These are phyloP conservation scores for Heterobasidion irregulare DNA, from an alignment of 1,284 basidiomycete genomes.

Conservation along the genomic window DNA sequence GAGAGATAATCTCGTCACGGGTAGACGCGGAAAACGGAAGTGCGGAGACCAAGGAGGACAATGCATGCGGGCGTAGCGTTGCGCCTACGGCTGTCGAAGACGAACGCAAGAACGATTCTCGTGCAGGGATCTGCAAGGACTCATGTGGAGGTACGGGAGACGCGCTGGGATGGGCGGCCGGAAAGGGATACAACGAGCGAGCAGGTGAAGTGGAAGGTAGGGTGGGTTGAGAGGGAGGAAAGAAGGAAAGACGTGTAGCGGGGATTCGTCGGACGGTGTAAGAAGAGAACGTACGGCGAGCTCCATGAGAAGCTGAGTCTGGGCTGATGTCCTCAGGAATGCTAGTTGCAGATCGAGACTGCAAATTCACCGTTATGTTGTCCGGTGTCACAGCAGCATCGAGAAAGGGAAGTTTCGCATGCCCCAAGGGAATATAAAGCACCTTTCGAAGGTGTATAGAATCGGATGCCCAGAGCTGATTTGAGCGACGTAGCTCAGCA, in stretches of 20 bases:
- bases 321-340: background rate
- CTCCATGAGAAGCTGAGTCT: background rate
- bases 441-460: slow-evolving; percentile 78
- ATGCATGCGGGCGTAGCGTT: slow-evolving; percentile 5
- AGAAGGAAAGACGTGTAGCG: slow-evolving; percentile 3
- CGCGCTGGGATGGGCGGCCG: too few species aligned
- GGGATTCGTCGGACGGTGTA: slow-evolving; percentile 2
- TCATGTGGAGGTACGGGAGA: too few species aligned
- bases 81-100: too few species aligned
- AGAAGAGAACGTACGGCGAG: background rate
- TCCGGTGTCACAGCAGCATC: background rate
- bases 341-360: background rate
- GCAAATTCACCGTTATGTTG: background rate
- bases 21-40: slow-evolving; percentile 18
- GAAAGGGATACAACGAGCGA: background rate
- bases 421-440: slow-evolving; percentile 67
- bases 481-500: slow-evolving; percentile 74
- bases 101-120: too few species aligned
- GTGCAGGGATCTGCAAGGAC: background rate
- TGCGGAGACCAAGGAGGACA: slow-evolving; percentile 11
- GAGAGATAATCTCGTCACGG: slow-evolving; percentile 40
- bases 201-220: background rate
- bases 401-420: slow-evolving; percentile 15
- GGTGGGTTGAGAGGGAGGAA: background rate
- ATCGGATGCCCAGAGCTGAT: slow-evolving; percentile 88